These are phyloP conservation scores for Neurospora sp. DNA, from an alignment of 495 filamentous ascomycete genomes.

Conservation along the genomic window DNA sequence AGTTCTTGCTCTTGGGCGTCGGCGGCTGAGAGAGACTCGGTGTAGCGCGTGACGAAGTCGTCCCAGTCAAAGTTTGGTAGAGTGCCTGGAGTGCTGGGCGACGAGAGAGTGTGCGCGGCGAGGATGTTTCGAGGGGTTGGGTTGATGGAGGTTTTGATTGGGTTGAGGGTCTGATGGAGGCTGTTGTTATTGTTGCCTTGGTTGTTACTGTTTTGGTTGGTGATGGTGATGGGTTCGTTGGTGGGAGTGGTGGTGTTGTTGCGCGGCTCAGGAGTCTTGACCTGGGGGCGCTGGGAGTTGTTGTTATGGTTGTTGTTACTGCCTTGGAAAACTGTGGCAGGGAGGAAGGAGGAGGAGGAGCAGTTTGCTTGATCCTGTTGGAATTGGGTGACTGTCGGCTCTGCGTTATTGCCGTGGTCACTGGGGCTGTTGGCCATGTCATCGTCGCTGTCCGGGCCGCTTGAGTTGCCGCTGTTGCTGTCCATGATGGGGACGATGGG, in stretches of 20 bases:
- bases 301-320: background rate
- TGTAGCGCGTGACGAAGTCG: conserved; percentile 54
- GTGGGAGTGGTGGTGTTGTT: conserved; percentile 1
- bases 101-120: conserved; percentile 3
- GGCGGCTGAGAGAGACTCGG: conserved; percentile 48
- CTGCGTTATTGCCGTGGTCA: background rate
- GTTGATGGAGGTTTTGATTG: background rate
- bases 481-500: background rate
- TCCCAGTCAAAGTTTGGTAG: conserved; percentile 52
- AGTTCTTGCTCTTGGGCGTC: conserved; percentile 50
- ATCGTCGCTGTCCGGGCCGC: background rate
- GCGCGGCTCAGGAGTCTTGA: conserved; percentile 27
- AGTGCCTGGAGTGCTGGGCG: conserved; percentile 35
- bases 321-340: background rate
- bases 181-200: background rate
- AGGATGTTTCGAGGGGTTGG: background rate
- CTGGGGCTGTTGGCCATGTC: background rate
- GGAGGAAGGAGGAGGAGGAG: background rate
- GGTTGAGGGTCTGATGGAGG: background rate
- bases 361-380: background rate
- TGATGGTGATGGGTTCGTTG: conserved; percentile 19
- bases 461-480: background rate
- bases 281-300: conserved; percentile 1
- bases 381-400: background rate
- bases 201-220: conserved; percentile 10